Evolutionary conservation across 1,284 basidiomycete species (phyloP).

Genomic region (Leucoagaricus sp.): DNA sequence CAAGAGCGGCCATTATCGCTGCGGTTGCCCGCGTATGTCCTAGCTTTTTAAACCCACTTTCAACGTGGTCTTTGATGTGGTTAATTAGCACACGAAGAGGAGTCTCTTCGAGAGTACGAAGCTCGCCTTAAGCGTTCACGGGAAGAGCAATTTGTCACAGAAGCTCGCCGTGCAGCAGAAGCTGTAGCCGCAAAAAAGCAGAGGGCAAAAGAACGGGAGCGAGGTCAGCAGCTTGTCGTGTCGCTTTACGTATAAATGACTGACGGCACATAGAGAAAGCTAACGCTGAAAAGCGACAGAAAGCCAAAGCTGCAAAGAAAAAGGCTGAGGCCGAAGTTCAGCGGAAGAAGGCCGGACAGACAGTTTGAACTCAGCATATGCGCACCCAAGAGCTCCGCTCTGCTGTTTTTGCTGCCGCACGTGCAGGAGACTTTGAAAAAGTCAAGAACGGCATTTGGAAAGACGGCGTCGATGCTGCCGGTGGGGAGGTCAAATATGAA

Average conservation of each 20-base stretch:
- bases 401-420: slow-evolving; percentile 62
- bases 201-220: slow-evolving; percentile 49
- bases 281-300: slow-evolving; percentile 59
- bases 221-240: slow-evolving; percentile 39
- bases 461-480: slow-evolving; percentile 65
- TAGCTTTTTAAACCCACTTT: slow-evolving; percentile 10
- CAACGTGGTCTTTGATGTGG: no score
- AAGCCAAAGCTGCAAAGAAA: slow-evolving; percentile 51
- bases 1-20: slow-evolving; percentile 10
- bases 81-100: no score
- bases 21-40: slow-evolving; percentile 17
- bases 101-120: slow-evolving; percentile 51
- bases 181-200: slow-evolving; percentile 45
- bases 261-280: slow-evolving; percentile 40
- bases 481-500: slow-evolving; percentile 64
- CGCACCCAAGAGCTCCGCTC: slow-evolving; percentile 57
- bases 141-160: slow-evolving; percentile 55
- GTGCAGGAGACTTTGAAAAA: slow-evolving; percentile 46
- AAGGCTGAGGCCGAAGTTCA: slow-evolving; percentile 53
- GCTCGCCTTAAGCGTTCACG: slow-evolving; percentile 49
- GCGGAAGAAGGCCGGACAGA: slow-evolving; percentile 52
- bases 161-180: slow-evolving; percentile 49
- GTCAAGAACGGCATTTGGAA: slow-evolving; percentile 71
- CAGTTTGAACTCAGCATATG: slow-evolving; percentile 45
- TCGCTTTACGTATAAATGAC: slow-evolving; percentile 11